Evolutionary conservation across 2,329 filamentous ascomycete genomes (phyloP).

Genomic region (Fusarium sp.): DNA sequence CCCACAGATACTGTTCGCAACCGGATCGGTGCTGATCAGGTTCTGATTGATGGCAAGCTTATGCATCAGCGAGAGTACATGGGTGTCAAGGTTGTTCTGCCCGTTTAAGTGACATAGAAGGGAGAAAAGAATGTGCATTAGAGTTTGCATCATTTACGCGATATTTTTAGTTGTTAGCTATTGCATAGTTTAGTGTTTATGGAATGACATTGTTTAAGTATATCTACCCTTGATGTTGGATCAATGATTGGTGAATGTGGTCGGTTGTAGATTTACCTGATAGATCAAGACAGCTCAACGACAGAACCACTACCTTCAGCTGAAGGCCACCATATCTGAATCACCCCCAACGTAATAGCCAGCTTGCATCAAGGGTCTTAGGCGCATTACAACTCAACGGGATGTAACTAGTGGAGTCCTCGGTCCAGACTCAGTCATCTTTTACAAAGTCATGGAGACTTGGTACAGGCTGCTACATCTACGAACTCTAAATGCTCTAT

Average conservation of each 20-base stretch:
- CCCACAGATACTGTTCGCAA: conserved; percentile 56
- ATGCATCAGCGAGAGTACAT: conserved; percentile 61
- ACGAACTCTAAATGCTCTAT: no score
- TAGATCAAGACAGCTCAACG: not conserved
- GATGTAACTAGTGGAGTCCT: no score
- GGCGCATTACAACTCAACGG: no score
- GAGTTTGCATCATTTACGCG: not conserved
- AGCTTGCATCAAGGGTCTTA: not conserved
- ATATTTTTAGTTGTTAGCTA: not conserved
- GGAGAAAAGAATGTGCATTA: not conserved
- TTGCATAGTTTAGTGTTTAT: not conserved
- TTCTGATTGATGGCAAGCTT: conserved; percentile 57
- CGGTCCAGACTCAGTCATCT: no score
- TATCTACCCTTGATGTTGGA: not conserved
- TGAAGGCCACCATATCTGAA: not conserved
- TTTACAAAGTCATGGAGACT: no score
- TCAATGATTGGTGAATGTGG: not conserved
- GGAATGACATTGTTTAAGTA: not conserved
- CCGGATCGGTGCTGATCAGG: conserved; percentile 56
- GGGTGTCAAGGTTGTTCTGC: conserved; percentile 59
- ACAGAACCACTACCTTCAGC: not conserved
- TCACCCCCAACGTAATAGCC: no score
- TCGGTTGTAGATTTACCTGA: not conserved
- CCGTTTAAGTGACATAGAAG: conserved; percentile 47
- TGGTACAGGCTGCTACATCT: no score